These are phyloP conservation scores for Suhomyces terraborum DNA, from an alignment of 1,139 yeast genomes.

Conservation along the genomic window DNA sequence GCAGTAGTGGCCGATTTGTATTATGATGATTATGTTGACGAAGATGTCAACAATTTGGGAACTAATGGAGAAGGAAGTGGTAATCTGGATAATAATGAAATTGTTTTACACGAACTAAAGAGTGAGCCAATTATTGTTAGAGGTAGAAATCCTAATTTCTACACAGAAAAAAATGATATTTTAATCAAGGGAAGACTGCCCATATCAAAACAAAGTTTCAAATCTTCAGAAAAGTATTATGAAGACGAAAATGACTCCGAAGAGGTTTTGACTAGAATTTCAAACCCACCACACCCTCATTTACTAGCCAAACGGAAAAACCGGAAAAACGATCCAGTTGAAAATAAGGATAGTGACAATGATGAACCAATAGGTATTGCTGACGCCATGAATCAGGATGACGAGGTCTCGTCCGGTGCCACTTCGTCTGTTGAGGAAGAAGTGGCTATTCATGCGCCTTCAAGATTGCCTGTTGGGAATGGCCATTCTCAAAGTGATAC, in stretches of 20 bases:
- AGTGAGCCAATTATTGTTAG: conserved; percentile 61
- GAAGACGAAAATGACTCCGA: conserved; percentile 15
- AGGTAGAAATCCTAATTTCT: conserved; percentile 67
- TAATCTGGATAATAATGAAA: conserved; percentile 34
- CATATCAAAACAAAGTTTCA: conserved; percentile 19
- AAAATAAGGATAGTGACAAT: not conserved
- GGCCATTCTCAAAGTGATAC: not conserved
- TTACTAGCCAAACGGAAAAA: not conserved
- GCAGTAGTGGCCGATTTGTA: conserved; percentile 49
- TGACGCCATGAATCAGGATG: conserved; percentile 14
- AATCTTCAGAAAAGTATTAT: conserved; percentile 4
- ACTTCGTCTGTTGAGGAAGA: conserved; percentile 13
- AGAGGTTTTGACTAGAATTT: conserved; percentile 4
- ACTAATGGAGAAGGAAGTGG: conserved; percentile 11
- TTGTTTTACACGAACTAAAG: conserved; percentile 34
- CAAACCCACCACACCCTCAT: not conserved
- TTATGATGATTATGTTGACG: conserved; percentile 45
- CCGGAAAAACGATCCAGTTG: not conserved
- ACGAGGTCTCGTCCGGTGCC: conserved; percentile 9
- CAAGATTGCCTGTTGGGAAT: not conserved
- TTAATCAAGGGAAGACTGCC: conserved; percentile 29
- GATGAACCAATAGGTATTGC: conserved; percentile 3
- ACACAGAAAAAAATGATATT: conserved; percentile 56
- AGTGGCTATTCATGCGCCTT: not conserved
- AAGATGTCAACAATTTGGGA: conserved; percentile 21